Evolutionary conservation across 495 filamentous ascomycete genomes (phyloP).

Genomic region (Neurospora tetraspora): DNA sequence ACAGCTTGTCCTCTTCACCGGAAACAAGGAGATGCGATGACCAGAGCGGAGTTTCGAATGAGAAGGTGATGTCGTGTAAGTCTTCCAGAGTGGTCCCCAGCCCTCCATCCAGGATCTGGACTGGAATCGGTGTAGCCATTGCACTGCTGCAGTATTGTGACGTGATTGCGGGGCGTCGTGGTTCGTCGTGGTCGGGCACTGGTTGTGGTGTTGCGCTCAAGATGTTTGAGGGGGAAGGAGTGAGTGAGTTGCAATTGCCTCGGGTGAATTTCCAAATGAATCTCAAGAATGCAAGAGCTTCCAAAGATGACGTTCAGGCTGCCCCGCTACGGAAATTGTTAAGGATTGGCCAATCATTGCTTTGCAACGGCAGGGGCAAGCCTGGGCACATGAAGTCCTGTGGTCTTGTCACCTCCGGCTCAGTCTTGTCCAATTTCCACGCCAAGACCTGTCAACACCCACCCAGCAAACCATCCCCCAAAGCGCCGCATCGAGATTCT

Average conservation of each 20-base stretch:
- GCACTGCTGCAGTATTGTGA: background rate
- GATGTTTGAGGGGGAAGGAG: background rate
- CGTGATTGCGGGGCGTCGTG: background rate
- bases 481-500: background rate
- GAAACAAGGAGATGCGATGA: constrained; percentile 50
- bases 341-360: background rate
- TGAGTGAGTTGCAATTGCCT: background rate
- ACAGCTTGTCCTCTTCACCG: constrained; percentile 37
- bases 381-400: background rate
- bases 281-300: background rate
- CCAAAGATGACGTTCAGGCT: background rate
- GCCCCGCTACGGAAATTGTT: background rate
- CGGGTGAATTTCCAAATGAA: background rate
- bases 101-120: constrained; percentile 53
- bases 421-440: background rate
- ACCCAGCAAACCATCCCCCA: background rate
- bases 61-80: constrained; percentile 38
- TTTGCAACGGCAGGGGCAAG: too few species aligned
- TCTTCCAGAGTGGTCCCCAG: constrained; percentile 57
- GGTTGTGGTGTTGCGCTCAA: too few species aligned
- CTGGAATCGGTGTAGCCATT: constrained; percentile 8
- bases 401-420: too few species aligned
- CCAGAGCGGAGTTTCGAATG: constrained; percentile 46
- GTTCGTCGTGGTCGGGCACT: background rate
- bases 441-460: background rate